These are phyloP conservation scores for Curvularia verruculosa DNA, from an alignment of 2,329 filamentous ascomycete genomes.

Conservation along the genomic window DNA sequence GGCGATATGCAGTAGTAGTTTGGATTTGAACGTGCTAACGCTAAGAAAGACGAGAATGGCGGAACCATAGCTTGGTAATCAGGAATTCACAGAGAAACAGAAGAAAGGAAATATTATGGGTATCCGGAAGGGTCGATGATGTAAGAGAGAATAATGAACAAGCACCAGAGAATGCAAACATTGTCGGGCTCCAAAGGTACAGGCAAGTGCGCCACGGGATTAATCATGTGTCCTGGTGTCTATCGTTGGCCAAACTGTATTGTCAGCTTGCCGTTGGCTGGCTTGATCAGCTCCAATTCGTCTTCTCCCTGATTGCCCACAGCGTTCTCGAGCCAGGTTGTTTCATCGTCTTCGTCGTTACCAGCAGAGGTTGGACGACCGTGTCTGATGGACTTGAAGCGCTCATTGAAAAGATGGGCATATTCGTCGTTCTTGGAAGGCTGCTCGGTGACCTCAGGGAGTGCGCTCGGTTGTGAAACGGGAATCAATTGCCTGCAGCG, in stretches of 20 bases:
- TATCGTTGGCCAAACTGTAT: conserved; percentile 45
- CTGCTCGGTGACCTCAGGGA: conserved; percentile 47
- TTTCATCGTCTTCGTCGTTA: conserved; percentile 42
- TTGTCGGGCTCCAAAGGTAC: conserved; percentile 13
- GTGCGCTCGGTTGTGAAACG: conserved; percentile 53
- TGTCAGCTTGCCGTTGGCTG: conserved; percentile 43
- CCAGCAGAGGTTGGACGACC: conserved; percentile 32
- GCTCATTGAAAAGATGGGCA: conserved; percentile 51
- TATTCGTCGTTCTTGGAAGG: conserved; percentile 46
- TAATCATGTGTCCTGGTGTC: conserved; percentile 7
- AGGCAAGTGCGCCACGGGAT: conserved; percentile 8
- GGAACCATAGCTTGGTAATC: background rate
- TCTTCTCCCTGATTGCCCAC: conserved; percentile 33
- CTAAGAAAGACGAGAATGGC: background rate
- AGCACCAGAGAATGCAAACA: conserved; percentile 32
- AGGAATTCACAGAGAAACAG: background rate
- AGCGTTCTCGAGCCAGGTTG: conserved; percentile 42
- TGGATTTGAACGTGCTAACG: conserved; percentile 2
- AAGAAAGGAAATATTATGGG: conserved; percentile 27
- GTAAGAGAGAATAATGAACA: conserved; percentile 28
- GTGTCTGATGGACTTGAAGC: conserved; percentile 43
- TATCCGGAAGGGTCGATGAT: conserved; percentile 31
- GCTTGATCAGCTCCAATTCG: conserved; percentile 27
- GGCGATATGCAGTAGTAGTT: background rate
- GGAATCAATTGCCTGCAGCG: conserved; percentile 57